phyloP scores from a whole-genome alignment of 2,329 filamentous ascomycete genomes.

The Calycina marina region DNA sequence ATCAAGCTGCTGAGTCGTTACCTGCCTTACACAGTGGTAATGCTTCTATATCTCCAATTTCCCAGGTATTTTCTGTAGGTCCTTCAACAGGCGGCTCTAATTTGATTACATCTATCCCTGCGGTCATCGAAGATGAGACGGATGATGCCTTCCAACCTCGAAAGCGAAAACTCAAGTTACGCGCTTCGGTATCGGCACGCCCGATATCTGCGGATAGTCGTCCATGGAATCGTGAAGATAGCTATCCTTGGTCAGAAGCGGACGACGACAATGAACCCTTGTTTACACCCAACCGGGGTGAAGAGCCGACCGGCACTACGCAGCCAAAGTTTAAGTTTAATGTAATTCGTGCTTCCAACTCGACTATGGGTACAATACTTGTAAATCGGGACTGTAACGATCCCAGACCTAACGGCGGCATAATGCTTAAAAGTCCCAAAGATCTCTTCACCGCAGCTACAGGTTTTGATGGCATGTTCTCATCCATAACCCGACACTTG shows the following conservation, averaged over 20 bases:
- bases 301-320: background rate
- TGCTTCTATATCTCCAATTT: too few species aligned
- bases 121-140: background rate
- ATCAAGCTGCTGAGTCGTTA: too few species aligned
- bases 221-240: conserved; percentile 14
- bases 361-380: conserved; percentile 18
- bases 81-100: too few species aligned
- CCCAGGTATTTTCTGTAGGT: too few species aligned
- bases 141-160: conserved; percentile 7
- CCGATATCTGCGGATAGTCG: conserved; percentile 10
- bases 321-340: conserved; percentile 18
- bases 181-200: conserved; percentile 6
- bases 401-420: conserved; percentile 9
- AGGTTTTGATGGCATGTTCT: conserved; percentile 20
- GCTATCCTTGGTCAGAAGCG: conserved; percentile 12
- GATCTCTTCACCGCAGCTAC: conserved; percentile 20
- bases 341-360: conserved; percentile 17
- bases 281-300: background rate
- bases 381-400: conserved; percentile 14
- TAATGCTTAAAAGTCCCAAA: conserved; percentile 17
- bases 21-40: too few species aligned
- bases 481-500: conserved; percentile 16
- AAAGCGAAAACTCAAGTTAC: conserved; percentile 17
- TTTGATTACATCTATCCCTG: background rate
- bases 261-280: conserved; percentile 3